A percentile compares a stretch with the other conserved stretches of the same genome.
Conservation (phyloP, 2,329 filamentous ascomycete genomes). For the Aaosphaeria arxii region DNA sequence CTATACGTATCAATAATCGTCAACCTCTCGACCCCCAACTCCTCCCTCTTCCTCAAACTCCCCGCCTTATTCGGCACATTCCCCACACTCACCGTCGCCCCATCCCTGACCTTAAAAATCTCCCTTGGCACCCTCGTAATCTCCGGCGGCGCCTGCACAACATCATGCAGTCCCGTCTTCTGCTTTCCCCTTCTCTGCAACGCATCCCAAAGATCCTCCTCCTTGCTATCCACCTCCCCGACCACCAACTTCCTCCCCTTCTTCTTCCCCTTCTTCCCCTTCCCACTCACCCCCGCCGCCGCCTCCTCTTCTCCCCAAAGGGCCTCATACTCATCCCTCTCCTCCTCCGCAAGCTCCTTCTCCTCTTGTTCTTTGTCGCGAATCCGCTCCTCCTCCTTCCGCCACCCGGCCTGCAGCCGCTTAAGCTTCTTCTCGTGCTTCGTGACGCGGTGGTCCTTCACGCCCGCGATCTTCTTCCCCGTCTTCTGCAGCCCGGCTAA, state of each 20-base stretch:
- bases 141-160: constrained; percentile 73
- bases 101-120: constrained; percentile 63
- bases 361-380: constrained; percentile 78
- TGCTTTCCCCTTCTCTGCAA: constrained; percentile 57
- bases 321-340: constrained; percentile 61
- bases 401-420: constrained; percentile 58
- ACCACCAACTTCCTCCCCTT: constrained; percentile 52
- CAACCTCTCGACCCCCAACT: constrained; percentile 65
- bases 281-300: constrained; percentile 48
- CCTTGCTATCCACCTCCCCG: constrained; percentile 51
- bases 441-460: constrained; percentile 66
- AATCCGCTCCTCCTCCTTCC: constrained; percentile 51
- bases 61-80: constrained; percentile 68
- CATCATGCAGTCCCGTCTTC: constrained; percentile 55
- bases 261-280: constrained; percentile 46
- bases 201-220: constrained; percentile 75
- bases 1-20: constrained; percentile 74
- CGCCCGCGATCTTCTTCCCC: constrained; percentile 62
- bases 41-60: constrained; percentile 69
- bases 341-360: constrained; percentile 62
- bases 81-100: constrained; percentile 64
- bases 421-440: constrained; percentile 79
- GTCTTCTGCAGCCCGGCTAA: constrained; percentile 63
- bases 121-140: constrained; percentile 61
- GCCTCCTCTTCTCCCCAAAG: constrained; percentile 61